Conservation (phyloP, 495 filamentous ascomycete species). For the Aspergillus conjunctus region DNA sequence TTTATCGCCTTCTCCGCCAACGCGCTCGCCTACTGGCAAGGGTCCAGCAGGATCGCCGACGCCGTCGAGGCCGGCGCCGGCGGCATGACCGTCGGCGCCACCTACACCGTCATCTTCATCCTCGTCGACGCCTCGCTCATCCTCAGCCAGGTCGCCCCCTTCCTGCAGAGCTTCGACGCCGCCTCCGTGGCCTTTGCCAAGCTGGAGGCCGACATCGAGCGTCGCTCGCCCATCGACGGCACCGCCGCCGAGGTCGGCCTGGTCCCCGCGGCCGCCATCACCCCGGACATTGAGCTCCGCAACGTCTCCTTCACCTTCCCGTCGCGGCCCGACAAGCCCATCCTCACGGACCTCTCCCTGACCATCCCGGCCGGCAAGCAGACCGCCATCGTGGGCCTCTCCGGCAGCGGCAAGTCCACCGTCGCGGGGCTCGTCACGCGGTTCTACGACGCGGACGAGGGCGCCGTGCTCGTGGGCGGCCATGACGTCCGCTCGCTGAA, state of each 20-base stretch:
- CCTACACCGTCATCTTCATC: slow-evolving; percentile 66
- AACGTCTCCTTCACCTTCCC: slow-evolving; percentile 65
- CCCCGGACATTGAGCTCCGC: slow-evolving; percentile 47
- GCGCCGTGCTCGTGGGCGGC: slow-evolving; percentile 51
- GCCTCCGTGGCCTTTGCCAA: slow-evolving; percentile 57
- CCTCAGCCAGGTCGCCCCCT: slow-evolving; percentile 63
- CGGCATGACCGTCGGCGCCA: slow-evolving; percentile 53
- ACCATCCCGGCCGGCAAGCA: slow-evolving; percentile 57
- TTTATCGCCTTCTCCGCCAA: slow-evolving; percentile 66
- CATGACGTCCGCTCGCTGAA: slow-evolving; percentile 56
- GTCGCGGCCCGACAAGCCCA: slow-evolving; percentile 57
- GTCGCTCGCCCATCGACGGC: slow-evolving; percentile 52
- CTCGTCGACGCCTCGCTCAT: slow-evolving; percentile 64
- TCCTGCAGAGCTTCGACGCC: slow-evolving; percentile 61
- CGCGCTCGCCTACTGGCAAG: slow-evolving; percentile 67
- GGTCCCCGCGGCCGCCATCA: slow-evolving; percentile 30
- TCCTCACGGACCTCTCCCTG: slow-evolving; percentile 50
- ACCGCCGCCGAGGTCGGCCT: slow-evolving; percentile 37
- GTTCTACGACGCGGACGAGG: slow-evolving; percentile 47
- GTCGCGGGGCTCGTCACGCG: slow-evolving; percentile 58
- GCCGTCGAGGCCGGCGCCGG: slow-evolving; percentile 41
- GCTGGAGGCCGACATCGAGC: slow-evolving; percentile 53
- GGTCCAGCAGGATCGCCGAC: slow-evolving; percentile 55
- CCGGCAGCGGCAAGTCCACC: slow-evolving; percentile 72
- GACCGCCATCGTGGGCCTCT: slow-evolving; percentile 68